Evolutionary conservation across 495 filamentous ascomycete species (phyloP), one percentile per base, ranked within the genome.

Genomic region (Jackrogersella multiformis): DNA sequence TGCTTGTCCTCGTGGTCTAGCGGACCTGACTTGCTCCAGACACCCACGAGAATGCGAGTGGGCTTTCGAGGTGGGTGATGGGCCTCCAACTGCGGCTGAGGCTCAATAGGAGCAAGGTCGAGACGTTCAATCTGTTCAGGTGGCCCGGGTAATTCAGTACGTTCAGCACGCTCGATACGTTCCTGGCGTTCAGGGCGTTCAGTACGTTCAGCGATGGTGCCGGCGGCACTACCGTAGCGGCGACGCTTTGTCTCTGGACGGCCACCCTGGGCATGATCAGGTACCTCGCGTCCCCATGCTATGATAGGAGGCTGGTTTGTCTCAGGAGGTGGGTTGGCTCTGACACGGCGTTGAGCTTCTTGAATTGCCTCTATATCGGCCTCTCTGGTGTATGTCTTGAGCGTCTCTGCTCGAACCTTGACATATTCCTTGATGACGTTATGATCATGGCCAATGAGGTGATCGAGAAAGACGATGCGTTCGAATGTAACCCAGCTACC

Each of bases 401-500:
- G 20, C 0, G 51, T 67, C n/a, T 83, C 80, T 7, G 71, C 61
- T 9, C 82, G 79, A 21, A 84, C 73, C 68, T 81, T 84, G 30
- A 86, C 84, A 48, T 82, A 86, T 57, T 85, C 84, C 58, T 86
- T 86, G 54, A 86, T 69, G 8, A 81, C 76, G 15, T 80, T 73
- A 38, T 84, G 77, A 24, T 80, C 80, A 6, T 81, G 76, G 7
- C 76, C 73, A 23, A 80, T 65, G 5, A 86, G 79, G 48, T 83
- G 82, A 9, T 73, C 46, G 1, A 82, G 78, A 57, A 85, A 86
- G 23, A 81, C 80, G 13, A 85, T 76, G 53, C 81, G 73, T 44
- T 83, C 79, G 32, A 85, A 85, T 0, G 82, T 85, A 18, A 84
- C 81, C 84, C 83, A 85, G 64, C 82, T 84, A 42, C 82, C 83